These are phyloP conservation scores for Physcomitrellopsis africana DNA, from an alignment of 225 moss, liverwort and hornwort genomes.

Conservation along the genomic window DNA sequence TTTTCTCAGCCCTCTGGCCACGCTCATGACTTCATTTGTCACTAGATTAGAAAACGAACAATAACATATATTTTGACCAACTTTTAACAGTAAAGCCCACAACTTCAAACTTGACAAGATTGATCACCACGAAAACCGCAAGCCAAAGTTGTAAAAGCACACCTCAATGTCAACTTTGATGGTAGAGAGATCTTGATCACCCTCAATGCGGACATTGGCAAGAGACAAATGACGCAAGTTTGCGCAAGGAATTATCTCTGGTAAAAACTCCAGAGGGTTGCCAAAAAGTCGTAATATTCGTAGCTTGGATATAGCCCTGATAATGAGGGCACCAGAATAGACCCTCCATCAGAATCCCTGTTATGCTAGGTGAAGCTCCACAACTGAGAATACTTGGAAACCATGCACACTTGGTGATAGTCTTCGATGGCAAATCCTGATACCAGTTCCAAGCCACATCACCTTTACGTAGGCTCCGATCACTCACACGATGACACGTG, in stretches of 20 bases:
- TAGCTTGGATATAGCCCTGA: slow-evolving; percentile 93
- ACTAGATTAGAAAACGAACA: slow-evolving; percentile 8
- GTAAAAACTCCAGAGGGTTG: slow-evolving; percentile 97
- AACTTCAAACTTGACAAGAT: slow-evolving; percentile 24
- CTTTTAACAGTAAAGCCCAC: slow-evolving; percentile 15
- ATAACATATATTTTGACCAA: neutral
- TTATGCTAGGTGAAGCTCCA: slow-evolving; percentile 30
- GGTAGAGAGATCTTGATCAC: slow-evolving; percentile 82
- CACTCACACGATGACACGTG: too few relatives aligned
- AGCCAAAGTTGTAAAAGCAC: slow-evolving; percentile 26
- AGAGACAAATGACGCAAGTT: slow-evolving; percentile 94
- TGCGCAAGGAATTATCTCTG: slow-evolving; percentile 94
- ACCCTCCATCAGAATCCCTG: slow-evolving; percentile 35
- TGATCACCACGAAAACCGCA: slow-evolving; percentile 23
- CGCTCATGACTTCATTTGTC: neutral
- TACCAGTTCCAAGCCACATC: neutral
- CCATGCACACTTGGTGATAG: slow-evolving; percentile 17
- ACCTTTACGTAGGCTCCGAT: too few relatives aligned
- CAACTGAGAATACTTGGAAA: slow-evolving; percentile 22
- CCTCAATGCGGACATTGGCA: slow-evolving; percentile 99
- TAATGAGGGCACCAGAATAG: slow-evolving; percentile 39
- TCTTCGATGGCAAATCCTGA: slow-evolving; percentile 14
- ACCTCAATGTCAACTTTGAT: slow-evolving; percentile 96
- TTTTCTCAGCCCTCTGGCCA: slow-evolving; percentile 1
- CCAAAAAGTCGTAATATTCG: slow-evolving; percentile 94